A percentile compares a stretch with the other conserved stretches of the same genome.
These are phyloP conservation scores for Suillus americanus DNA, from an alignment of 768 basidiomycete species.

Conservation along the genomic window DNA sequence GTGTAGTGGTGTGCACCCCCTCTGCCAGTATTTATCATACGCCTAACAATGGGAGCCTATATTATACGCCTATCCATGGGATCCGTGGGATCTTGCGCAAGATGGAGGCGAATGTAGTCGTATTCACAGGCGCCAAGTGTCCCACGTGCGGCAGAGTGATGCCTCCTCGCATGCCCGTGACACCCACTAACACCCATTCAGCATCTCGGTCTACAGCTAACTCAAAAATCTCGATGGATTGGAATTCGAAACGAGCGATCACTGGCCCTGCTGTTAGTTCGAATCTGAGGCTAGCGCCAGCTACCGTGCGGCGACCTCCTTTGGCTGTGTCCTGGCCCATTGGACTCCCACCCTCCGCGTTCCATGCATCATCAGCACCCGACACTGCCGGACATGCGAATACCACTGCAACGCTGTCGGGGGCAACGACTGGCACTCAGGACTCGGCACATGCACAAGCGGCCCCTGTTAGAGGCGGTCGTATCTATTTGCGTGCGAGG, in stretches of 20 bases:
- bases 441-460: background rate
- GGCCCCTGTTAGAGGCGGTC: background rate
- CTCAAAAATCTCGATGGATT: background rate
- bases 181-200: background rate
- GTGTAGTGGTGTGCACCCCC: background rate
- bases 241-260: background rate
- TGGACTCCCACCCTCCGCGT: background rate
- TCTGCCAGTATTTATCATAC: slow-evolving; percentile 9
- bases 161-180: background rate
- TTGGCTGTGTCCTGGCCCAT: background rate
- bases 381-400: background rate
- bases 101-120: background rate
- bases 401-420: background rate
- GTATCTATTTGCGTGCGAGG: background rate
- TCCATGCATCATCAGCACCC: background rate
- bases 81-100: background rate
- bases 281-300: slow-evolving; percentile 10
- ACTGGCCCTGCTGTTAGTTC: slow-evolving; percentile 15
- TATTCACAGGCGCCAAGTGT: slow-evolving; percentile 3
- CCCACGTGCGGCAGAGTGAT: slow-evolving; percentile 5
- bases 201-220: background rate
- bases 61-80: slow-evolving; percentile 7
- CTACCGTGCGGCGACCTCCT: background rate
- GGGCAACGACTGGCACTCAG: background rate
- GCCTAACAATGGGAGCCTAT: slow-evolving; percentile 3